Evolutionary conservation across 768 basidiomycete genomes (phyloP).

Genomic region (Termitomyces sp.): DNA sequence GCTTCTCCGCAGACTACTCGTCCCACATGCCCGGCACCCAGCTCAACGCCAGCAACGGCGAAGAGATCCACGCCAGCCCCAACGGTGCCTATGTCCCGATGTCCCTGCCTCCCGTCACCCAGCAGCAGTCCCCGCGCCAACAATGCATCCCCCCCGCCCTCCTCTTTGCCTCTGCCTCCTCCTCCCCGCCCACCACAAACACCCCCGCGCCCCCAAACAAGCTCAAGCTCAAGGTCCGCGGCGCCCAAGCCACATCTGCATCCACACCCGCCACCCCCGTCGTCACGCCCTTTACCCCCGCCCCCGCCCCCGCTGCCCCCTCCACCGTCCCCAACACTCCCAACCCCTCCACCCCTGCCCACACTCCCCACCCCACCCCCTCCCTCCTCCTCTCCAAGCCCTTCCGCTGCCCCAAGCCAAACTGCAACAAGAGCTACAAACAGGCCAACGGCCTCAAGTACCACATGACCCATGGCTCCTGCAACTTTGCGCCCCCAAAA

Average conservation of each 20-base stretch:
- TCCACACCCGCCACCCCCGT: slow-evolving; percentile 17
- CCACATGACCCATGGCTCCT: slow-evolving; percentile 89
- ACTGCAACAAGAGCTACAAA: slow-evolving; percentile 95
- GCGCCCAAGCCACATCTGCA: slow-evolving; percentile 5
- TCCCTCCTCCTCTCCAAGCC: slow-evolving; percentile 76
- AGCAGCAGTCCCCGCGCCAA: slow-evolving; percentile 7
- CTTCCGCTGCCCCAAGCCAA: slow-evolving; percentile 90
- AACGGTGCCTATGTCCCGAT: not conserved
- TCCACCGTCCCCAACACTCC: slow-evolving; percentile 3
- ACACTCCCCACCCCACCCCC: slow-evolving; percentile 35
- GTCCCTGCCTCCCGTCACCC: not conserved
- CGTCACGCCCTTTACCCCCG: slow-evolving; percentile 2
- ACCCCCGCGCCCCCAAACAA: too few relatives aligned
- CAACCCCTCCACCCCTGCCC: slow-evolving; percentile 22
- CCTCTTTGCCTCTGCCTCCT: slow-evolving; percentile 14
- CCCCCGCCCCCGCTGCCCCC: not conserved
- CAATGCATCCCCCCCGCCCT: slow-evolving; percentile 20
- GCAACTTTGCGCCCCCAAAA: slow-evolving; percentile 90
- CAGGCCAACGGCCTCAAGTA: slow-evolving; percentile 95
- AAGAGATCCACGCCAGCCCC: slow-evolving; percentile 21
- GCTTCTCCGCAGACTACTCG: slow-evolving; percentile 58
- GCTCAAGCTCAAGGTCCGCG: slow-evolving; percentile 19
- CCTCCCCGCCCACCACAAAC: slow-evolving; percentile 9
- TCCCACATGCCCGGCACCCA: slow-evolving; percentile 57
- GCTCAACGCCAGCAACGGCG: slow-evolving; percentile 31